Percentiles rank a stretch among this genome's conserved stretches.
These are phyloP conservation scores for Kernera saxatilis DNA, from an alignment of 345 rosid genomes.

Conservation along the genomic window DNA sequence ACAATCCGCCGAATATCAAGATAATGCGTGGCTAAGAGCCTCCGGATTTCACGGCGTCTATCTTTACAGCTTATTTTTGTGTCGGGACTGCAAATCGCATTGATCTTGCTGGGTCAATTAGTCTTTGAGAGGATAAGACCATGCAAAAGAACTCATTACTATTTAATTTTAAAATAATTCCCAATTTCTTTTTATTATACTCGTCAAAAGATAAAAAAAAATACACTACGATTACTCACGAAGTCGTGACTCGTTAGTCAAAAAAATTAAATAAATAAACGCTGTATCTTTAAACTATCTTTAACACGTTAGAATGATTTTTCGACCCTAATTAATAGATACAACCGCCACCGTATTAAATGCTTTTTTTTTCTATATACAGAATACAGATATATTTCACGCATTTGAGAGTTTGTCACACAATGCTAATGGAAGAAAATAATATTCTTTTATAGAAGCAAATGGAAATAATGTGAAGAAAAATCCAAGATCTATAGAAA, in stretches of 20 bases:
- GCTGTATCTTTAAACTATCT: neutral
- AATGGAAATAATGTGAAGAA: conserved; percentile 28
- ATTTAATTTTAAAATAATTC: neutral
- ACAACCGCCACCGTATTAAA: conserved; percentile 17
- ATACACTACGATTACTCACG: neutral
- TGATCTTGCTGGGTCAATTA: conserved; percentile 1
- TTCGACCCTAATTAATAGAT: neutral
- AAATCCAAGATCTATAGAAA: conserved; percentile 23
- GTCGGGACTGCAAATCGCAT: conserved; percentile 28
- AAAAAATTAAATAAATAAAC: neutral
- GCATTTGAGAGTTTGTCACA: neutral
- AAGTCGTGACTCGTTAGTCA: neutral
- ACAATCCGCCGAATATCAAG: neutral
- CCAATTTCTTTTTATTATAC: neutral
- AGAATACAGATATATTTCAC: neutral
- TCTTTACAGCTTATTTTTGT: neutral
- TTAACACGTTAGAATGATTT: conserved; percentile 21
- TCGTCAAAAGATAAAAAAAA: neutral
- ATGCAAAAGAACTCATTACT: neutral
- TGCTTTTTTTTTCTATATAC: neutral
- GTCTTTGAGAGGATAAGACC: conserved; percentile 2
- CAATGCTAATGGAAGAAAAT: neutral
- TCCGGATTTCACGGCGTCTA: conserved; percentile 30
- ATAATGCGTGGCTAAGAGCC: conserved; percentile 6
- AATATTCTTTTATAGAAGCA: conserved; percentile 4